Evolutionary conservation across 257 asterid genomes (phyloP), one percentile per base, ranked within the genome.

Genomic region (Ajuga chamaepitys): DNA sequence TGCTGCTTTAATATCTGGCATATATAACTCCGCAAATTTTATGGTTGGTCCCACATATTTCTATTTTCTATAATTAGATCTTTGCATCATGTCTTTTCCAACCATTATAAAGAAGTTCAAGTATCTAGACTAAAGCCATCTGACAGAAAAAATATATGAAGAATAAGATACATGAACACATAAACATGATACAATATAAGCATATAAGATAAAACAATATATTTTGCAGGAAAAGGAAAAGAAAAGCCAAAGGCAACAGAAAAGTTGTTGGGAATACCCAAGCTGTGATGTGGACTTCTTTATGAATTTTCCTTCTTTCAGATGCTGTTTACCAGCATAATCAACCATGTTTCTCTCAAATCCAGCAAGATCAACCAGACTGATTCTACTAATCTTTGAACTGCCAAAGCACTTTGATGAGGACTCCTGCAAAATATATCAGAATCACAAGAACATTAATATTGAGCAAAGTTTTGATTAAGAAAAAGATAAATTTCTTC

Each of bases 321-420:
- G 70, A 59, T 79, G 79, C 72, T 86, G 95, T 67, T 75, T 81
- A 28, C 88, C 66, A 46, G 92, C 85, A 78, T 86, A 88, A 44
- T 86, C 99, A 62, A 77, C 74, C 47, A 77, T 54, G 64, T 67
- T 82, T 82, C 71, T 85, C 73, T 94, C 99, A 58, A 80, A 81
- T 50, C 99, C 99, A 74, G 99, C 99, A 56, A 94, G 95, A 75
- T 94, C 99, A 21, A 88, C 81, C 4, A 94, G 80, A 77, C 86
- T 85, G 79, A 94, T 94, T 74, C 95, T 81, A 76, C 99, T 90
- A 59, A 84, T 86, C 82, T 76, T 90, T 72, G 96, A 89, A 70
- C 89, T 93, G 70, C 95, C 97, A 74, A 93, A 87, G 78, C 99
- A 84, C 75, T 76, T 84, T 44, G 99, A 93, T 44, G 95, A 94